These are phyloP conservation scores for Solanum megistacrolobum DNA, from an alignment of 257 asterid genomes.

Conservation along the genomic window DNA sequence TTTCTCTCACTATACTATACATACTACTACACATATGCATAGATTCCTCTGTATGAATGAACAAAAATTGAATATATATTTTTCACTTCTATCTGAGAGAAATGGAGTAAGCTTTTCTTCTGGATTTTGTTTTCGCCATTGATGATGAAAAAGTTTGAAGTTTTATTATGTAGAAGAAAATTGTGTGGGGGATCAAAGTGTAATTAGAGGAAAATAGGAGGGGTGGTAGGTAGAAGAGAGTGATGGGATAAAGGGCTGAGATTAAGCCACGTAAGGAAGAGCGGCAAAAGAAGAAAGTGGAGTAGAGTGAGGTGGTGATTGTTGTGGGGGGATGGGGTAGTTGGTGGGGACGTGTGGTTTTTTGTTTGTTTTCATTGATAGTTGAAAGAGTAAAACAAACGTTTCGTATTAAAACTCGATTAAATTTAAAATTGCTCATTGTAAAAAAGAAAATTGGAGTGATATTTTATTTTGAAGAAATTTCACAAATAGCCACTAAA, in stretches of 20 bases:
- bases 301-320: constrained; percentile 5
- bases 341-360: constrained; percentile 29
- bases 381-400: not conserved
- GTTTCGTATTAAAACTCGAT: fast-evolving
- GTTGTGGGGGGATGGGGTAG: constrained; percentile 9
- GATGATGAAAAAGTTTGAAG: constrained; percentile 20
- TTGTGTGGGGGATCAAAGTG: constrained; percentile 19
- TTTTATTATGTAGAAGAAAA: not conserved
- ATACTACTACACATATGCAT: not conserved
- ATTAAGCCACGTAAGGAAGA: constrained; percentile 30
- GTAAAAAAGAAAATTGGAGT: fast-evolving
- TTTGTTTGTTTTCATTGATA: not conserved
- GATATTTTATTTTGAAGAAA: too few relatives aligned
- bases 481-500: too few relatives aligned
- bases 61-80: not conserved
- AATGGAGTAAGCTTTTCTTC: not conserved
- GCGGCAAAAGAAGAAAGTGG: constrained; percentile 4
- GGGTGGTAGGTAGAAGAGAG: constrained; percentile 5
- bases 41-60: not conserved
- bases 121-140: constrained; percentile 24
- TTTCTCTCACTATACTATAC: not conserved
- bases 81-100: not conserved
- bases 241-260: not conserved
- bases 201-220: constrained; percentile 13
- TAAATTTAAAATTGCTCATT: not conserved